phyloP scores from a whole-genome alignment of 2,329 filamentous ascomycete species.

The Bipolaris gigantea region DNA sequence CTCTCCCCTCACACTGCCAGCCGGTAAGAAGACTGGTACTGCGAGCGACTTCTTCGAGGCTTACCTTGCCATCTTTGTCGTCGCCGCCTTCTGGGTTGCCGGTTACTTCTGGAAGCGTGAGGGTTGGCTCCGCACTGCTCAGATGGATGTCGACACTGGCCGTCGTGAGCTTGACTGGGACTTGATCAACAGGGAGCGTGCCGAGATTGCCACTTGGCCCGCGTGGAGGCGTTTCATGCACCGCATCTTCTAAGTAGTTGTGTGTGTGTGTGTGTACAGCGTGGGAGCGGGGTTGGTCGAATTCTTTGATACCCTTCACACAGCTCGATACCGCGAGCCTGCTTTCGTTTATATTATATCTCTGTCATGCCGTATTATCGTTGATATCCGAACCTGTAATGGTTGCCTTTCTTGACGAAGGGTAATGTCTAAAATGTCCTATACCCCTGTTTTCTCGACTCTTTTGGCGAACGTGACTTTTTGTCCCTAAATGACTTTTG shows the following conservation, averaged over 20 bases:
- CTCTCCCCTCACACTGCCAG: slow-evolving; percentile 27
- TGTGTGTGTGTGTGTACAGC: not conserved
- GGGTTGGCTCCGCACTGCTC: slow-evolving; percentile 59
- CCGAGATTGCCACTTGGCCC: slow-evolving; percentile 55
- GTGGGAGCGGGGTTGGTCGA: too few species aligned
- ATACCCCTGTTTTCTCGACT: slow-evolving; percentile 8
- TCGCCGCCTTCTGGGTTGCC: slow-evolving; percentile 46
- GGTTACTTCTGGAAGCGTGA: slow-evolving; percentile 68
- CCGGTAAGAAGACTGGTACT: slow-evolving; percentile 28
- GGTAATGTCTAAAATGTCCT: slow-evolving; percentile 2
- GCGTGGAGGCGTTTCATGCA: slow-evolving; percentile 48
- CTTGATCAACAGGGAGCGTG: slow-evolving; percentile 59
- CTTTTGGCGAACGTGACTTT: not conserved
- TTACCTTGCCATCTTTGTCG: slow-evolving; percentile 53
- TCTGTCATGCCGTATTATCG: not conserved
- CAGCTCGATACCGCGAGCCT: not conserved
- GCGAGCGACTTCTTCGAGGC: slow-evolving; percentile 51
- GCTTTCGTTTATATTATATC: not conserved
- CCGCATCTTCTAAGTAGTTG: slow-evolving; percentile 33
- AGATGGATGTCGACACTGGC: slow-evolving; percentile 70
- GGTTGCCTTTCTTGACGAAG: not conserved
- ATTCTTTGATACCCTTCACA: not conserved
- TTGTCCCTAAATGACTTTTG: not conserved
- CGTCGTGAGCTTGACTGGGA: slow-evolving; percentile 68
- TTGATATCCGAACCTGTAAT: not conserved